These are phyloP conservation scores for Metarhizium robertsii DNA, from an alignment of 2,329 filamentous ascomycete genomes.

Conservation along the genomic window DNA sequence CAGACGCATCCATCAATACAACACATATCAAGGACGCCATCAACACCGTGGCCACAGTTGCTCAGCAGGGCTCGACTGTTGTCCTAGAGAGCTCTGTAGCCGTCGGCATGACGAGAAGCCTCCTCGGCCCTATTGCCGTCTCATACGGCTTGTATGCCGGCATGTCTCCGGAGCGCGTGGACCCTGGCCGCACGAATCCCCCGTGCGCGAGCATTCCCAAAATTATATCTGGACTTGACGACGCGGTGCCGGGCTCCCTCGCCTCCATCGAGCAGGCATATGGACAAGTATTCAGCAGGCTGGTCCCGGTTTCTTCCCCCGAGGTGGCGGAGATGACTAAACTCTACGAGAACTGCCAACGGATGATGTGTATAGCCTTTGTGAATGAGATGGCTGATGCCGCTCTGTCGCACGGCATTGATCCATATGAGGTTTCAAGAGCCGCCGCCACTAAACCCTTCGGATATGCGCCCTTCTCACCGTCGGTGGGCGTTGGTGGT, in stretches of 20 bases:
- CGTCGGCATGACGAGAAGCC: constrained; percentile 42
- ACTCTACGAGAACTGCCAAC: constrained; percentile 48
- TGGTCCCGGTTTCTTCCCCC: constrained; percentile 39
- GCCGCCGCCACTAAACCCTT: constrained; percentile 44
- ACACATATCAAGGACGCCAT: constrained; percentile 36
- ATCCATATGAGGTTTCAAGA: constrained; percentile 39
- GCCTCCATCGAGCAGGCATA: constrained; percentile 36
- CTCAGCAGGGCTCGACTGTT: constrained; percentile 33
- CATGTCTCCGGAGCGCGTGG: constrained; percentile 44
- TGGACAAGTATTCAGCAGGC: constrained; percentile 30
- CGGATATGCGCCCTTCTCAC: constrained; percentile 38
- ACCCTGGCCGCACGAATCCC: constrained; percentile 35
- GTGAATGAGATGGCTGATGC: constrained; percentile 49
- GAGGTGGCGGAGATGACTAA: constrained; percentile 51
- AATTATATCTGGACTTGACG: constrained; percentile 41
- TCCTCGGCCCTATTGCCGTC: constrained; percentile 36
- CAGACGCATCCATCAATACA: constrained; percentile 37
- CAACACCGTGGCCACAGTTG: constrained; percentile 28
- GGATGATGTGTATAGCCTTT: constrained; percentile 45
- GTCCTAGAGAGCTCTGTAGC: constrained; percentile 46
- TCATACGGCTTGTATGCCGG: constrained; percentile 32
- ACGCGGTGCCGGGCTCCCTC: constrained; percentile 34
- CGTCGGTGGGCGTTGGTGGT: constrained; percentile 41
- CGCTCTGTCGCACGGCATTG: constrained; percentile 32
- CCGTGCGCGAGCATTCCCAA: constrained; percentile 38